Evolutionary conservation across 202 grass and related monocot genomes (phyloP).

Genomic region (Tripidium arundinaceum): DNA sequence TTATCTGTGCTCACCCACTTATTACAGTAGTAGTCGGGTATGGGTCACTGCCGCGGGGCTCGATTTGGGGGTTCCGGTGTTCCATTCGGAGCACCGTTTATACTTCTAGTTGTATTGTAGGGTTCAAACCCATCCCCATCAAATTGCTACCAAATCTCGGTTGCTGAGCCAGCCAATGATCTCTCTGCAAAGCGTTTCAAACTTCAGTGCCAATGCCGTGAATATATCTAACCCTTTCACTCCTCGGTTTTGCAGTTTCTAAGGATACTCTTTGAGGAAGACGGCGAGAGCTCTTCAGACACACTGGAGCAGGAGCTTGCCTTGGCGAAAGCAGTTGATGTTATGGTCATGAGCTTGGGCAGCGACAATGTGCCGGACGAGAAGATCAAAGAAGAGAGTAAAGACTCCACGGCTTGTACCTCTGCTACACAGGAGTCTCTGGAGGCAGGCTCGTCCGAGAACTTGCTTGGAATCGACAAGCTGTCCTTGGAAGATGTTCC

Average conservation of each 20-base stretch:
- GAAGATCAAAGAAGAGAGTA: too few species aligned
- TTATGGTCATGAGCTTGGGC: constrained; percentile 67
- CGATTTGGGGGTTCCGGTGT: neutral
- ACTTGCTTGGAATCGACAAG: too few species aligned
- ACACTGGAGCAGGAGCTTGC: constrained; percentile 60
- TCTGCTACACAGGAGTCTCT: too few species aligned
- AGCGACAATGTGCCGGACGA: neutral
- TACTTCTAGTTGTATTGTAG: neutral
- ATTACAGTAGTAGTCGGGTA: neutral
- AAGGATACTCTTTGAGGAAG: constrained; percentile 78
- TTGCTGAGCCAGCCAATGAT: neutral
- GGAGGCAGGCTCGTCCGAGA: too few species aligned
- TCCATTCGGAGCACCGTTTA: neutral
- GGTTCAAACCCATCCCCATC: neutral
- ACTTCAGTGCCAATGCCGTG: neutral
- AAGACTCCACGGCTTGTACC: too few species aligned
- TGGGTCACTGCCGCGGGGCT: neutral
- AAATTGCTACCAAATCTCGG: neutral
- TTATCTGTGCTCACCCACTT: neutral
- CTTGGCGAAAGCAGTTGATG: constrained; percentile 65
- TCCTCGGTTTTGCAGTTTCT: constrained; percentile 44
- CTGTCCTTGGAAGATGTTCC: too few species aligned
- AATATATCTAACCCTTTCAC: neutral
- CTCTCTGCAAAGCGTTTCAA: neutral
- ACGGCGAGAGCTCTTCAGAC: constrained; percentile 44